These are phyloP conservation scores for Neoboletus magnificus DNA, from an alignment of 768 basidiomycete genomes.

Conservation along the genomic window DNA sequence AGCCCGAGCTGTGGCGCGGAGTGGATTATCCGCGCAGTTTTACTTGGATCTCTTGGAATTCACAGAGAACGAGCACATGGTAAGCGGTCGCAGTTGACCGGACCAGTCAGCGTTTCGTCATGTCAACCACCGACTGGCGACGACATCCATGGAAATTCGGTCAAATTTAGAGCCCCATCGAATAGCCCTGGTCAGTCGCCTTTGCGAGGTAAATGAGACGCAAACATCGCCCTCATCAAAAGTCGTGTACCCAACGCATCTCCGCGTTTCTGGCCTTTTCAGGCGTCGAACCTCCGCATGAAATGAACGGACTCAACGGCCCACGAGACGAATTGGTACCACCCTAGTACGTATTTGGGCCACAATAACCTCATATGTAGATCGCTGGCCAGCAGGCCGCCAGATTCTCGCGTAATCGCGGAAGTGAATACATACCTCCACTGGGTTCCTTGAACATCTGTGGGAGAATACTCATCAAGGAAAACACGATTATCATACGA, in stretches of 20 bases:
- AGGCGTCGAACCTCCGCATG: conserved; percentile 31
- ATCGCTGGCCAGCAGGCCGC: conserved; percentile 13
- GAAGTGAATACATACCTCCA: conserved; percentile 23
- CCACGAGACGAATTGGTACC: conserved; percentile 16
- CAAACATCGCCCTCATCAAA: not conserved
- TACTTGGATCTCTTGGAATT: not conserved
- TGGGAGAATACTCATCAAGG: conserved; percentile 5
- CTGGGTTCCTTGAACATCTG: not conserved
- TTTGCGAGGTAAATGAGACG: conserved; percentile 17
- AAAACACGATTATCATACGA: not conserved
- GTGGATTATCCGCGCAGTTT: conserved; percentile 6
- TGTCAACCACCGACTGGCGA: conserved; percentile 16
- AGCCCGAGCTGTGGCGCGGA: conserved; percentile 23
- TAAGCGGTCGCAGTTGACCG: not conserved
- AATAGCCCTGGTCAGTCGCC: conserved; percentile 2
- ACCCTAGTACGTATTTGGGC: conserved; percentile 16
- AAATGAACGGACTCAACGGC: conserved; percentile 28
- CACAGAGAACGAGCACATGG: not conserved
- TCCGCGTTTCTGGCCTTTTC: conserved; percentile 26
- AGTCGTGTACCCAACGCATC: conserved; percentile 21
- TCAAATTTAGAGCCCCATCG: conserved; percentile 12
- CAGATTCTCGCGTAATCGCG: conserved; percentile 26
- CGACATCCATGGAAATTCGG: conserved; percentile 10
- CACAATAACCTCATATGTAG: conserved; percentile 22
- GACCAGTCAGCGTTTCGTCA: conserved; percentile 8